Evolutionary conservation across 2,329 filamentous ascomycete species (phyloP), one percentile per base, ranked within the genome.

Genomic region (Fusarium subtropicale): DNA sequence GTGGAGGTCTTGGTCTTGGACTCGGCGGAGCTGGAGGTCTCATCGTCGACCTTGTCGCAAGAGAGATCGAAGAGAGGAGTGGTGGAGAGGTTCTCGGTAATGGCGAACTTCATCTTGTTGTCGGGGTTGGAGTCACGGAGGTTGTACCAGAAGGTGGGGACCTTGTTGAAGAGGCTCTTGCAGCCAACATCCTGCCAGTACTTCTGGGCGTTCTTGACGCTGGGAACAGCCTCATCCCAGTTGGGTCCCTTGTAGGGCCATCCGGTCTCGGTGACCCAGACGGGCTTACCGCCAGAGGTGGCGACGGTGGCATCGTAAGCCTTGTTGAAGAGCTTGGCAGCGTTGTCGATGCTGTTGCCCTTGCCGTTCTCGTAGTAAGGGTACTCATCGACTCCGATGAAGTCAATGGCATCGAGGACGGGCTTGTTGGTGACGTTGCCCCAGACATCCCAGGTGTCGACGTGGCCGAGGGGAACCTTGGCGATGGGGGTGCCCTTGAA

Each of bases 391-490:
- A 89, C 85, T 50, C 89, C 88, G 60, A 91, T 76, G 78, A 86
- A 91, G 81, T 92, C 90, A 64, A 86, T 82, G 56, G 87, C 88
- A 61, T 86, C 81, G 68, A 91, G 84, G 62, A 91, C 88, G 56
- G 80, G 78, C 72, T 83, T 83, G 81, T 90, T 91, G 74, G 83
- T 84, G 60, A 77, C 65, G 78, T 91, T 86, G 47, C 85, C 82
- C 87, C 87, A 90, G 47, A 83, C 84, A 45, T 88, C 88, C 86
- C 88, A 91, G 54, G 89, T 91, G 78, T 92, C 90, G 70, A 91
- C 89, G 77, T 91, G 90, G 28, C 89, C 88, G 66, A 90, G 80
- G 51, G 87, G 83, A 62, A 84, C 80, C 51, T 81, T 82, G 77
- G 82, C 69, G 20, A 86, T 79, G 18, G 78, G 60, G 18, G 76